Evolutionary conservation across 345 rosid species (phyloP).

Genomic region (Carallia pectinifolia): DNA sequence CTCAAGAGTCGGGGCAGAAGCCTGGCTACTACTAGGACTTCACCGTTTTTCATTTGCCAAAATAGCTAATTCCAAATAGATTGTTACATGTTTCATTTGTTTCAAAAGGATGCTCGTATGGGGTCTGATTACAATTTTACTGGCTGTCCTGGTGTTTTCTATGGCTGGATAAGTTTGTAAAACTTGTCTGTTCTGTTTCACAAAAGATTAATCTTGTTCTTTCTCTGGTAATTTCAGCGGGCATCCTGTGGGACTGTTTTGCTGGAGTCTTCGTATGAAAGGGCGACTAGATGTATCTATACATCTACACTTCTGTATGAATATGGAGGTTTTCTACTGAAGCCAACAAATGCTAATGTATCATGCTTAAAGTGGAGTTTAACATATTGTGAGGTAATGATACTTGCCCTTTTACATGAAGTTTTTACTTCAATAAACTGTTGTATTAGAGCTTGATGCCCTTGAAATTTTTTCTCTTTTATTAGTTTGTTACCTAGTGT

Average conservation of each 20-base stretch:
- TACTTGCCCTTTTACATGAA: background rate
- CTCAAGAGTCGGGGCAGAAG: too few species aligned
- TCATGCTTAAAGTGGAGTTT: conserved; percentile 46
- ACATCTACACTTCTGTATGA: conserved; percentile 52
- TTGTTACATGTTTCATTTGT: too few species aligned
- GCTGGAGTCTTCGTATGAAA: conserved; percentile 54
- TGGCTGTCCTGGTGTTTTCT: too few species aligned
- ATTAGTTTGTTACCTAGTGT: background rate
- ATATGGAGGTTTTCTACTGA: conserved; percentile 34
- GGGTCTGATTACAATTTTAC: too few species aligned
- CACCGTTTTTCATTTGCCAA: too few species aligned
- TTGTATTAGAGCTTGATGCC: background rate
- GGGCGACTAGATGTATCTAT: conserved; percentile 46
- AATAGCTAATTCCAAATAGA: too few species aligned
- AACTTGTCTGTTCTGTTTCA: background rate
- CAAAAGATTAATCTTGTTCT: background rate
- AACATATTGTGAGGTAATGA: conserved; percentile 45
- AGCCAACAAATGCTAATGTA: conserved; percentile 19
- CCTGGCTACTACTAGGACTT: too few species aligned
- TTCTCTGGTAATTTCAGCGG: conserved; percentile 26
- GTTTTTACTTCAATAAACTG: background rate
- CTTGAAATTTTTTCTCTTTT: background rate
- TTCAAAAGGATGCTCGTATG: too few species aligned
- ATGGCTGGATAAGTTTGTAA: background rate
- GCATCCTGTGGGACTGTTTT: conserved; percentile 50